Percentiles rank a stretch among this genome's conserved stretches.
These are phyloP conservation scores for Diversispora epigaea DNA, from an alignment of 192 early-diverging fungal species.

Conservation along the genomic window DNA sequence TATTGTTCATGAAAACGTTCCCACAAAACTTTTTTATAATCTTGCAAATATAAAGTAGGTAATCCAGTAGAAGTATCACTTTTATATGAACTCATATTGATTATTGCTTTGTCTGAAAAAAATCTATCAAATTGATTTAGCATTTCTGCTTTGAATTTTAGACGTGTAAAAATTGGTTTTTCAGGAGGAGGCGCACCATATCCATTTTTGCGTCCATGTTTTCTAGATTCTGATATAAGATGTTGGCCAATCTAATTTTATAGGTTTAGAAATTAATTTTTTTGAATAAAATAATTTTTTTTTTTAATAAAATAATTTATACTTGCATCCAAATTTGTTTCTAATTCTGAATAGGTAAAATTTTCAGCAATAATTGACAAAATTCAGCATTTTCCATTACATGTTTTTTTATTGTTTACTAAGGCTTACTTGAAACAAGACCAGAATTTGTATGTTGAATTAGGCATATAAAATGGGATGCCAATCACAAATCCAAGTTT, in stretches of 20 bases:
- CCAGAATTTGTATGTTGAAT: not conserved
- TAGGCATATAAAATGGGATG: not conserved
- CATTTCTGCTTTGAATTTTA: not conserved
- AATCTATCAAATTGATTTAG: not conserved
- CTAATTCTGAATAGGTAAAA: not conserved
- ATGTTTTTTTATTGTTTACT: not conserved
- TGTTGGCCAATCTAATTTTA: slow-evolving; percentile 6
- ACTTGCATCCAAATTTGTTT: not conserved
- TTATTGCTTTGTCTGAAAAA: not conserved
- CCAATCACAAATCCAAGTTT: not conserved
- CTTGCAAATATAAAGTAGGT: not conserved
- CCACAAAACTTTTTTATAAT: not conserved
- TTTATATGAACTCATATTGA: slow-evolving; percentile 12
- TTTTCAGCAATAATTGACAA: slow-evolving; percentile 1
- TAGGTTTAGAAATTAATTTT: not conserved
- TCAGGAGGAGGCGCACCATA: not conserved
- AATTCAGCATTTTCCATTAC: not conserved
- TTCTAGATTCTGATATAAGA: not conserved
- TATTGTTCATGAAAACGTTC: not conserved
- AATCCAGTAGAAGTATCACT: not conserved
- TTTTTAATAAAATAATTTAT: not conserved
- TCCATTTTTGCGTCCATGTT: not conserved
- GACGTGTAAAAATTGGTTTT: not conserved
- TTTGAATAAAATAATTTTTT: not conserved
- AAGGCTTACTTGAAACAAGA: not conserved